Evolutionary conservation across 2,329 filamentous ascomycete genomes (phyloP).

Genomic region (Claviceps paspali): DNA sequence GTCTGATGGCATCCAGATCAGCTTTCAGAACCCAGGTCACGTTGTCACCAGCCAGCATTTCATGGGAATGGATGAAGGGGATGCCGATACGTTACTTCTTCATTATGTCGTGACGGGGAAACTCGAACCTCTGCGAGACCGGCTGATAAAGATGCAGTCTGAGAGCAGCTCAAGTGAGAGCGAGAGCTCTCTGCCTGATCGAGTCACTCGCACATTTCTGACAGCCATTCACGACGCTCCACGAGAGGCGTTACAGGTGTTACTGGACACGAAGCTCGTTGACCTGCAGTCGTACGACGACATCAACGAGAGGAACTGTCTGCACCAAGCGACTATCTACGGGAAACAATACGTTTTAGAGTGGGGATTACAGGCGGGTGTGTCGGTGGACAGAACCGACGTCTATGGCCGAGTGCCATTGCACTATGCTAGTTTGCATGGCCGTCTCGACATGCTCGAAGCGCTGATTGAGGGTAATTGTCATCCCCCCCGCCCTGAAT

Average conservation of each 20-base stretch:
- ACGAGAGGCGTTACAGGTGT: constrained; percentile 54
- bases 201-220: constrained; percentile 79
- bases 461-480: constrained; percentile 48
- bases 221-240: constrained; percentile 79
- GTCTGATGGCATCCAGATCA: constrained; percentile 91
- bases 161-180: constrained; percentile 39
- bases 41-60: constrained; percentile 51
- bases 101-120: constrained; percentile 80
- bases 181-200: constrained; percentile 46
- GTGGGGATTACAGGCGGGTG: constrained; percentile 57
- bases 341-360: constrained; percentile 66
- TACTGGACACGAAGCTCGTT: constrained; percentile 69
- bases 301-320: constrained; percentile 91
- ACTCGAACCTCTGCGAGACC: constrained; percentile 59
- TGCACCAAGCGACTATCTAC: constrained; percentile 94
- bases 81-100: constrained; percentile 75
- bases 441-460: constrained; percentile 69
- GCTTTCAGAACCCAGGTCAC: constrained; percentile 53
- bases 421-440: constrained; percentile 94
- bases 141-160: constrained; percentile 56
- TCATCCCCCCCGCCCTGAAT: not conserved
- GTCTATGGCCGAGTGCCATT: constrained; percentile 88
- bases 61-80: constrained; percentile 68
- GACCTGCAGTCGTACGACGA: constrained; percentile 91
- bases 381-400: constrained; percentile 68